Conservation (phyloP, 305 asterid genomes). For the Plantago lanceolata region DNA sequence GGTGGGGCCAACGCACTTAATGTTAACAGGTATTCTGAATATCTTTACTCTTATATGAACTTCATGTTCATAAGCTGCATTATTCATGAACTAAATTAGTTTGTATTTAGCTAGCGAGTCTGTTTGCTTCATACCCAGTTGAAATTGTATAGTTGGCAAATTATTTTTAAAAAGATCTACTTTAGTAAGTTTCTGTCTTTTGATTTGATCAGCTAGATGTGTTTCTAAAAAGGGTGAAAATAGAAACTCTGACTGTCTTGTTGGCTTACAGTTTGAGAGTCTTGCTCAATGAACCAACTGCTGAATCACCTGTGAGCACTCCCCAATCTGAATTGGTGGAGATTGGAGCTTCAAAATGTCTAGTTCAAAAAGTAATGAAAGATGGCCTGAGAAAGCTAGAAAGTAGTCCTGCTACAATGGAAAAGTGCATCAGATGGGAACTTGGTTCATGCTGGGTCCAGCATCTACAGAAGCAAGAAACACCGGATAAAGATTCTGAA, state of each 20-base stretch:
- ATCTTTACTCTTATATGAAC: conserved; percentile 24
- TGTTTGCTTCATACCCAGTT: no score
- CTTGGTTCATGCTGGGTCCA: conserved; percentile 99
- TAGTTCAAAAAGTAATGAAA: conserved; percentile 56
- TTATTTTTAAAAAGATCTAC: background rate
- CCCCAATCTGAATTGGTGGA: conserved; percentile 39
- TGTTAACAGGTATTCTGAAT: conserved; percentile 64
- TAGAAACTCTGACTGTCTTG: conserved; percentile 14
- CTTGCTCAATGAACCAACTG: conserved; percentile 52
- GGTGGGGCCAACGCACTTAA: conserved; percentile 98
- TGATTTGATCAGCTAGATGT: background rate
- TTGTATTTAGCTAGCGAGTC: no score
- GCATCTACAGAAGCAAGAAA: conserved; percentile 90
- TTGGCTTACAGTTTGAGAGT: conserved; percentile 70
- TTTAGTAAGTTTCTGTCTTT: background rate
- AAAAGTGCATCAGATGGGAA: conserved; percentile 85
- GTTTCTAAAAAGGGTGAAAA: background rate
- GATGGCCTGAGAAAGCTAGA: conserved; percentile 58
- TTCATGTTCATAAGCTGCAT: conserved; percentile 17
- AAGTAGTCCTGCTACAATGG: conserved; percentile 34
- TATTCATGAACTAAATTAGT: conserved; percentile 14
- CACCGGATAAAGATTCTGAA: conserved; percentile 41
- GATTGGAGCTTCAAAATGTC: conserved; percentile 43
- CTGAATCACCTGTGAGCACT: conserved; percentile 46
- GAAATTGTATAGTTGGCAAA: background rate